Evolutionary conservation across 2,329 filamentous ascomycete species (phyloP).

Genomic region (Alternaria postmessia): DNA sequence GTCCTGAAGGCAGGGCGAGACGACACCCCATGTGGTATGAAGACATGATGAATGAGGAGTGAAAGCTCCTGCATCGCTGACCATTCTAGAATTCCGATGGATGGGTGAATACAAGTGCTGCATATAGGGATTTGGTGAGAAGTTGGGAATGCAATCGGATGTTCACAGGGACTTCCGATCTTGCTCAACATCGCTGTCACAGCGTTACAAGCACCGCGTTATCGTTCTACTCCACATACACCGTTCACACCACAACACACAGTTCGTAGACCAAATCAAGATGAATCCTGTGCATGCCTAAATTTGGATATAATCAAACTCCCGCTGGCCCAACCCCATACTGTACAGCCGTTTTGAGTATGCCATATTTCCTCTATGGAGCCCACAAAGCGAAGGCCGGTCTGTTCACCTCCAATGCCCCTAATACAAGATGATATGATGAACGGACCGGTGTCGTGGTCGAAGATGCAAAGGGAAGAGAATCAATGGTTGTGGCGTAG

Average conservation of each 20-base stretch:
- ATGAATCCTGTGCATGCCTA: conserved; percentile 22
- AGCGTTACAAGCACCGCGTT: not conserved
- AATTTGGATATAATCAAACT: conserved; percentile 49
- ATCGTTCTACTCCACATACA: not conserved
- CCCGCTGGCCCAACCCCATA: conserved; percentile 45
- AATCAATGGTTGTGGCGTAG: conserved; percentile 14
- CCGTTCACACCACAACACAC: not conserved
- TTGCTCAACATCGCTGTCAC: not conserved
- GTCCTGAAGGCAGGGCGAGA: conserved; percentile 26
- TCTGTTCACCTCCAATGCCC: conserved; percentile 10
- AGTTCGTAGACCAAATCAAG: not conserved
- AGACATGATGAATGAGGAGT: conserved; percentile 42
- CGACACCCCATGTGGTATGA: conserved; percentile 38
- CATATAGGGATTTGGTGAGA: conserved; percentile 9
- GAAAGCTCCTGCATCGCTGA: conserved; percentile 10
- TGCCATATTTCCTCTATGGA: conserved; percentile 14
- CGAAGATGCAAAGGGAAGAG: conserved; percentile 23
- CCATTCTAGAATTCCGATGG: conserved; percentile 7
- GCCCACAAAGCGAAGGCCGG: conserved; percentile 5
- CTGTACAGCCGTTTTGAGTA: conserved; percentile 40
- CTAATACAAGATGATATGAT: conserved; percentile 27
- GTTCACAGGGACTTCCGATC: not conserved
- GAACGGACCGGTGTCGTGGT: conserved; percentile 19
- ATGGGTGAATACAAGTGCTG: conserved; percentile 2
- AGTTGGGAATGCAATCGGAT: not conserved